Percentiles rank a stretch among this genome's conserved stretches.
These are phyloP conservation scores for Leccinum angustisporum DNA, from an alignment of 1,284 basidiomycete species.

Conservation along the genomic window DNA sequence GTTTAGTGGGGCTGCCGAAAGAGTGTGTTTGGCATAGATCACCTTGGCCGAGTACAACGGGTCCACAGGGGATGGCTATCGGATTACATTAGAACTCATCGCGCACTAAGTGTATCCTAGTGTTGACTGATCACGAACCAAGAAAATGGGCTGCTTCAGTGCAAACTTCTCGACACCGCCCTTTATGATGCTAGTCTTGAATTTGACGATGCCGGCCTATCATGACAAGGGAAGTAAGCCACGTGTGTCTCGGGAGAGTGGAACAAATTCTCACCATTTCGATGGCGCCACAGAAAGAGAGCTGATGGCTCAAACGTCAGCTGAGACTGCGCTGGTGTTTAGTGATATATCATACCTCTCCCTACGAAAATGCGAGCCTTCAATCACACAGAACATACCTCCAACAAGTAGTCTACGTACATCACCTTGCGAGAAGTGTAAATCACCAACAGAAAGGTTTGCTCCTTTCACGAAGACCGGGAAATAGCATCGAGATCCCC, in stretches of 20 bases:
- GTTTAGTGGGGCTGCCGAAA: background rate
- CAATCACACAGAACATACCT: background rate
- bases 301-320: constrained; percentile 34
- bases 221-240: background rate
- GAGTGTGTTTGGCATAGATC: background rate
- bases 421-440: constrained; percentile 83
- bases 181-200: constrained; percentile 74
- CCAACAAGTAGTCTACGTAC: constrained; percentile 37
- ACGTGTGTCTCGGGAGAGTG: background rate
- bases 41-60: constrained; percentile 72
- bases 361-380: constrained; percentile 36
- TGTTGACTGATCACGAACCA: constrained; percentile 40
- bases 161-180: constrained; percentile 74
- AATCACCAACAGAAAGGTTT: constrained; percentile 75
- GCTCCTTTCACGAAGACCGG: constrained; percentile 78
- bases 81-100: background rate
- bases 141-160: constrained; percentile 73
- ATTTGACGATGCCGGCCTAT: constrained; percentile 74
- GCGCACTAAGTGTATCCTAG: background rate
- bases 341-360: constrained; percentile 42
- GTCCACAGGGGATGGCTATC: constrained; percentile 72
- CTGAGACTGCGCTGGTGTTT: background rate
- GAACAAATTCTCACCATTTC: constrained; percentile 55
- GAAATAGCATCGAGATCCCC: constrained; percentile 71
- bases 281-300: constrained; percentile 78